Conservation (phyloP, 371 early-diverging fungal species). For the Mortierella sp. region DNA sequence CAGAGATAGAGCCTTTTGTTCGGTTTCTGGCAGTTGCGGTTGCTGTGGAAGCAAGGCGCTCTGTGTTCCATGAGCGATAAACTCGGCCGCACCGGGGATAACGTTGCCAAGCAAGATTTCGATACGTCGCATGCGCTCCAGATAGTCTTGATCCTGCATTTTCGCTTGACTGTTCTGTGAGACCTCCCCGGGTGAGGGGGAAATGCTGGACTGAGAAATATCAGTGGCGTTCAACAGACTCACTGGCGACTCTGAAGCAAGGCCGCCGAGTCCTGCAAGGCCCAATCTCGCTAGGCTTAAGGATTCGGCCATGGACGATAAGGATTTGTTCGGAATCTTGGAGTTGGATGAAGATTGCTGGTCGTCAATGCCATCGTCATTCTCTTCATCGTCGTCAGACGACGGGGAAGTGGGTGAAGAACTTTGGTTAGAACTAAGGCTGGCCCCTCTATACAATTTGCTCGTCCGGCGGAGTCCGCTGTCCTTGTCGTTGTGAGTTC, state of each 20-base stretch:
- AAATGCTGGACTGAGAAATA: too few species aligned
- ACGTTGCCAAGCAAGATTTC: conserved; percentile 33
- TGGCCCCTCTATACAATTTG: conserved; percentile 41
- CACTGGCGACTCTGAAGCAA: neutral
- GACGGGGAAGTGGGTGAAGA: conserved; percentile 32
- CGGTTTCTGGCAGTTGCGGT: conserved; percentile 7
- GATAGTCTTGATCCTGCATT: conserved; percentile 37
- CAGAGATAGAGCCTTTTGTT: conserved; percentile 7
- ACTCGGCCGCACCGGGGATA: conserved; percentile 49
- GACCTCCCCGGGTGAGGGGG: too few species aligned
- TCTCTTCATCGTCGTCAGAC: conserved; percentile 19
- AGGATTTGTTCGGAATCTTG: conserved; percentile 2
- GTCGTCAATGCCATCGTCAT: conserved; percentile 5
- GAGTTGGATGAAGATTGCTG: neutral
- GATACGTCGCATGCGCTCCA: conserved; percentile 42
- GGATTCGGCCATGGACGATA: conserved; percentile 17
- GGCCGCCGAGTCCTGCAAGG: conserved; percentile 7
- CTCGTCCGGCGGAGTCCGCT: conserved; percentile 17
- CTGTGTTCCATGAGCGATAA: conserved; percentile 22
- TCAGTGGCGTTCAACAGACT: too few species aligned
- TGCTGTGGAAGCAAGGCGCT: conserved; percentile 2
- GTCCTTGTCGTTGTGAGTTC: conserved; percentile 18
- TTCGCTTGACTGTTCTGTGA: neutral
- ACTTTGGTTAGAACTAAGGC: conserved; percentile 36
- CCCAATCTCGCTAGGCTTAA: conserved; percentile 25